Base-by-base conservation (phyloP, 352 stramenopile genomes). In the Pythium grandisporangium region DNA sequence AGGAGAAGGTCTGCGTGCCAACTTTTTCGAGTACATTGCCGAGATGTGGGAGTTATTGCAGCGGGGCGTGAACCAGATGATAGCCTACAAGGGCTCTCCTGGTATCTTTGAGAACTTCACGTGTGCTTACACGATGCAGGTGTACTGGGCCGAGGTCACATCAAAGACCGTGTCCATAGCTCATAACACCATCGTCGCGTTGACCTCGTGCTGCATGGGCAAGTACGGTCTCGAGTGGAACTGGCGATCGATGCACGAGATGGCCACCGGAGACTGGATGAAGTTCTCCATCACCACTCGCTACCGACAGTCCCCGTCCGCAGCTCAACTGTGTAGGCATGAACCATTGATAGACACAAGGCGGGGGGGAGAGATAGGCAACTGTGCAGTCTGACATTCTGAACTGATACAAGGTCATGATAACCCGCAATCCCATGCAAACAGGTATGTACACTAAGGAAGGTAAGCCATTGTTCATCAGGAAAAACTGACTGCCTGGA, bases 1-100 rank as follows among this genome's bases (percentile, higher is more conserved):
- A 80, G 25, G 63, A 71, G 41, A 76, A 81, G 53, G 42, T 22
- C 20, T 37, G 2, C 58, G 53, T 7, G 27, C 45, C 14, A 12
- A 60, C 25, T 65, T 81, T 26, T 38, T 22, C 3, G 26, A 61
- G 42, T 79, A 79, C 51, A 59, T 78, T 3, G 39, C 32, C 11
- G 48, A 45, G 1, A 45, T 78, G 5, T 78, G 63, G 55, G 32
- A 51, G 41, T 33, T 64, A 16, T 16, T 50, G 10, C 30, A 47
- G 36, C 63, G 66, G 17, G 56, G 65, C 2, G 55, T 70, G 48
- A 67, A 68, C 33, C 68, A 82, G 45, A 29, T 71, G 25, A 61
- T 75, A 21, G 26, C 44, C 14, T 70, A 60, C 44, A 50, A 51
- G 42, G 63, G 71, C 33, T 54, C 63, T 14, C 37, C 45, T 22